A percentile compares a stretch with the other conserved stretches of the same genome.
Conservation (phyloP, 768 basidiomycete species). For the Termitomyces sp. region DNA sequence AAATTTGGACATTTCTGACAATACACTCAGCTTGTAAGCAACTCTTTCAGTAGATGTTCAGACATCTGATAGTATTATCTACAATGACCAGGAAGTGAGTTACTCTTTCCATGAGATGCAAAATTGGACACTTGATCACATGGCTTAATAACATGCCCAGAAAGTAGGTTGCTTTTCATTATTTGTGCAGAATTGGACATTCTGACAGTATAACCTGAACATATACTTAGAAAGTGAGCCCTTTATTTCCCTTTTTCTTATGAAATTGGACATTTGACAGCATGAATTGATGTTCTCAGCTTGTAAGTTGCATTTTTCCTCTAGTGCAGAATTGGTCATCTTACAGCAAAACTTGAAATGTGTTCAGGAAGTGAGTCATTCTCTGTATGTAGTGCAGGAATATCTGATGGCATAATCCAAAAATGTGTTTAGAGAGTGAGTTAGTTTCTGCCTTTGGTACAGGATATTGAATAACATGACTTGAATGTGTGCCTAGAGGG, state of each 20-base stretch:
- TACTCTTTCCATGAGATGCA: no score
- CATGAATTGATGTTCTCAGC: neutral
- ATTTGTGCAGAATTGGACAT: no score
- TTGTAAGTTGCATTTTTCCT: neutral
- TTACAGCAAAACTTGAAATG: neutral
- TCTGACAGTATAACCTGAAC: neutral
- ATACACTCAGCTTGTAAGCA: no score
- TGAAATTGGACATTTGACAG: neutral
- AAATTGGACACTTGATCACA: neutral
- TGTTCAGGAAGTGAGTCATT: neutral
- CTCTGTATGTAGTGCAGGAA: neutral
- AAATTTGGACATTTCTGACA: no score
- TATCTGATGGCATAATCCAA: neutral
- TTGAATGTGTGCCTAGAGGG: no score
- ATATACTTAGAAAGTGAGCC: neutral
- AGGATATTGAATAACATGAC: no score
- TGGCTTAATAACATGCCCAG: neutral
- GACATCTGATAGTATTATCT: no score
- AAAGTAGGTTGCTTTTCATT: neutral
- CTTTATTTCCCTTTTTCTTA: neutral
- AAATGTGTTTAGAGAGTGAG: no score
- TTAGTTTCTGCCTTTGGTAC: no score
- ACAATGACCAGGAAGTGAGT: no score
- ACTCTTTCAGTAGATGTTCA: no score
- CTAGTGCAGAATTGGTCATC: neutral